Evolutionary conservation across 345 rosid genomes (phyloP).

Genomic region (Eucalyptus brandiana): DNA sequence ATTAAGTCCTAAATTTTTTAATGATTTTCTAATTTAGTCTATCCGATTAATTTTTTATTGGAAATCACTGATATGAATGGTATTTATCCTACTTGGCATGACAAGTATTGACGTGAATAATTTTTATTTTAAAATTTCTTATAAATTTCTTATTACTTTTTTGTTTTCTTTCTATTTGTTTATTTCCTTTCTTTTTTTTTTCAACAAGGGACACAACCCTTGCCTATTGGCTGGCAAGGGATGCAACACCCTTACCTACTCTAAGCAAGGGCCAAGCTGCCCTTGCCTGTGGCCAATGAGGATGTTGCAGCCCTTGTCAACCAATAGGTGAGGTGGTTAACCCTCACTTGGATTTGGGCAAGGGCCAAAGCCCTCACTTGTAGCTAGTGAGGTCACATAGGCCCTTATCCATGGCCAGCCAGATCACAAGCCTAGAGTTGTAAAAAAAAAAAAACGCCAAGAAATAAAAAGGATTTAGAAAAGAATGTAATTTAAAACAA

Average conservation of each 20-base stretch:
- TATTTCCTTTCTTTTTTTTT: too few relatives aligned
- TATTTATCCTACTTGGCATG: too few relatives aligned
- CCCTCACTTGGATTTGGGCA: neutral
- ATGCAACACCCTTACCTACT: neutral
- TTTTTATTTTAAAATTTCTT: too few relatives aligned
- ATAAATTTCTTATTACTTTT: too few relatives aligned
- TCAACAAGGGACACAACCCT: too few relatives aligned
- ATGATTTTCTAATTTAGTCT: neutral
- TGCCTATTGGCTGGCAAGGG: neutral
- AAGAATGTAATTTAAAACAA: too few relatives aligned
- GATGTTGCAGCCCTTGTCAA: too few relatives aligned
- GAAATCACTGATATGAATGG: too few relatives aligned
- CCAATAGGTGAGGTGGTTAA: too few relatives aligned
- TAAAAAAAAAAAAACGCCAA: neutral
- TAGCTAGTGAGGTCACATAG: neutral
- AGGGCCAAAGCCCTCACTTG: neutral
- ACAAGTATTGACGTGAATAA: fast-evolving
- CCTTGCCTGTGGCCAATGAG: neutral
- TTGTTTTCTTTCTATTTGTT: neutral
- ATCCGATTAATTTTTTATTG: neutral
- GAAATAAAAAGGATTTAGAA: neutral
- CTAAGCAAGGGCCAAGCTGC: neutral
- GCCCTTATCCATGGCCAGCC: neutral
- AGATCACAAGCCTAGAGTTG: neutral
- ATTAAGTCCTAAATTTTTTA: neutral